Percentiles rank a stretch among this genome's conserved stretches.
Conservation (phyloP, 2,329 filamentous ascomycete genomes). For the Talaromyces atroroseus region DNA sequence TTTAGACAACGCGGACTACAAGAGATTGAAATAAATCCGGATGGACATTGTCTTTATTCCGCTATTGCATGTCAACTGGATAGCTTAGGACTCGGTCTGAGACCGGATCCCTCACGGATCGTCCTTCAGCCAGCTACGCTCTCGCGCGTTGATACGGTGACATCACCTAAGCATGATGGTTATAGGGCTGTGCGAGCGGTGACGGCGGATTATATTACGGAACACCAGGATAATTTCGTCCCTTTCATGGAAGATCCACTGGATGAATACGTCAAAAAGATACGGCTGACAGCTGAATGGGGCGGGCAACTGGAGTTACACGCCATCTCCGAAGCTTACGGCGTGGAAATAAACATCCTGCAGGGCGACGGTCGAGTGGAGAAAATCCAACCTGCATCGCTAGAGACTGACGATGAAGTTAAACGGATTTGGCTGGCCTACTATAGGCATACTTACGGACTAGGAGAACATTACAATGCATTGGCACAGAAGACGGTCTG, state of each 20-base stretch:
- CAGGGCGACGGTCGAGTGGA: constrained; percentile 76
- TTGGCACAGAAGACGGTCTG: constrained; percentile 48
- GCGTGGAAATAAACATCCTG: constrained; percentile 74
- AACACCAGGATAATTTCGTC: constrained; percentile 72
- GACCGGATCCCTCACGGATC: constrained; percentile 32
- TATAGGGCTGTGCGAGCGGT: constrained; percentile 65
- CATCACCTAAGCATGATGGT: constrained; percentile 34
- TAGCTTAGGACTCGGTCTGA: constrained; percentile 39
- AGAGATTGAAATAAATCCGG: constrained; percentile 76
- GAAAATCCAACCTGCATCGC: constrained; percentile 56
- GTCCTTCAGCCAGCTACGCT: constrained; percentile 26
- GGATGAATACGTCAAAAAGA: constrained; percentile 65
- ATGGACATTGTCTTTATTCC: constrained; percentile 93
- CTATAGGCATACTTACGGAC: constrained; percentile 85
- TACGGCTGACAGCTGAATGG: constrained; percentile 88
- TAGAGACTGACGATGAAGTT: constrained; percentile 39
- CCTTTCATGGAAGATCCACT: constrained; percentile 82
- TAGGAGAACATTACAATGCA: constrained; percentile 98
- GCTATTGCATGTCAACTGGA: constrained; percentile 80
- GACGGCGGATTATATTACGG: constrained; percentile 71
- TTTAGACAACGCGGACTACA: constrained; percentile 60
- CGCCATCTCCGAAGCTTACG: constrained; percentile 76
- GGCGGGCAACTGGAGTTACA: constrained; percentile 86
- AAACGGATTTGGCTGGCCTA: constrained; percentile 85
- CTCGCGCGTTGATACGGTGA: constrained; percentile 28